Evolutionary conservation across 1,284 basidiomycete genomes (phyloP).

Genomic region (Coniferiporia weirii): DNA sequence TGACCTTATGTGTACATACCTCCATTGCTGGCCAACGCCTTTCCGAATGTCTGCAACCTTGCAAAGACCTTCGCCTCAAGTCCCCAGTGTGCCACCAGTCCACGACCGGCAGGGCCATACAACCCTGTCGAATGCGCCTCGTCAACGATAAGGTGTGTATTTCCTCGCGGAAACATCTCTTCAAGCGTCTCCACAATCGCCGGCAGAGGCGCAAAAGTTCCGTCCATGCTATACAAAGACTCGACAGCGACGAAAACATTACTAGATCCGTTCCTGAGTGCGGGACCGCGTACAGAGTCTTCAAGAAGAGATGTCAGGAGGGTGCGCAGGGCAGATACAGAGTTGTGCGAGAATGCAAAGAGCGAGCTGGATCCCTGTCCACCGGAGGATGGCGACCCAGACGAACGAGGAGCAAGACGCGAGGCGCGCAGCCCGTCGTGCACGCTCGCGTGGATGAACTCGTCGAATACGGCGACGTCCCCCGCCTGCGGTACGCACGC

Average conservation of each 20-base stretch:
- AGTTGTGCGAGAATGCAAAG: slow-evolving; percentile 72
- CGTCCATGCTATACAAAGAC: slow-evolving; percentile 94
- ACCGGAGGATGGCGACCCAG: background rate
- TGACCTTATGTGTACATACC: slow-evolving; percentile 45
- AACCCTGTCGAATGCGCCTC: slow-evolving; percentile 87
- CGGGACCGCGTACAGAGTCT: slow-evolving; percentile 26
- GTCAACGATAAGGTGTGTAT: slow-evolving; percentile 74
- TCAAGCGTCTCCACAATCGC: slow-evolving; percentile 61
- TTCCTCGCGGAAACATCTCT: slow-evolving; percentile 50
- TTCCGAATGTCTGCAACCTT: slow-evolving; percentile 58
- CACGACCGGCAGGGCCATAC: slow-evolving; percentile 76
- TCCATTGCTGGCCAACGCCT: slow-evolving; percentile 69
- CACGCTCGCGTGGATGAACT: slow-evolving; percentile 87
- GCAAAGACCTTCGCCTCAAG: slow-evolving; percentile 49
- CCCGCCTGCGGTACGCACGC: slow-evolving; percentile 73
- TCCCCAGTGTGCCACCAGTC: slow-evolving; percentile 59
- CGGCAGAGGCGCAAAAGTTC: slow-evolving; percentile 76
- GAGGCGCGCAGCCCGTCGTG: slow-evolving; percentile 84
- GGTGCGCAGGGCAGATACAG: slow-evolving; percentile 43
- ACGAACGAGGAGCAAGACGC: slow-evolving; percentile 29
- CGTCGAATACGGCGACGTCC: slow-evolving; percentile 83
- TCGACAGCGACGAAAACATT: slow-evolving; percentile 80
- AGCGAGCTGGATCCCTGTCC: background rate
- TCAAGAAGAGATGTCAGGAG: slow-evolving; percentile 38
- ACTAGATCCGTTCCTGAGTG: slow-evolving; percentile 31